Evolutionary conservation across 345 rosid genomes (phyloP).

Genomic region (Rhizophora apiculata): DNA sequence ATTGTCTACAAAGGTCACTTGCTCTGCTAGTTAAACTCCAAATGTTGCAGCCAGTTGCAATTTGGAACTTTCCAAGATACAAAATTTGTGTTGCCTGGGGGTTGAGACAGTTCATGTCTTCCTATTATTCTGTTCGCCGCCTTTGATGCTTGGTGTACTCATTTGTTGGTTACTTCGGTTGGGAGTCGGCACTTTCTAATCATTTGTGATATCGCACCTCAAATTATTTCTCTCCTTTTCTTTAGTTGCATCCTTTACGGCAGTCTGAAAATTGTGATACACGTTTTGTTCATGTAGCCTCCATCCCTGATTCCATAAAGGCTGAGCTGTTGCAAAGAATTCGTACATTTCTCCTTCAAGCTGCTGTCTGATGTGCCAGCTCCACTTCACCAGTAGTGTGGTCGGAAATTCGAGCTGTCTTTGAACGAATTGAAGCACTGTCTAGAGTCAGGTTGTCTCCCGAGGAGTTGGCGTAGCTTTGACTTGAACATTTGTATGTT

Average conservation of each 20-base stretch:
- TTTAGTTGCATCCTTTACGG: neutral
- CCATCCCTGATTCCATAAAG: constrained; percentile 65
- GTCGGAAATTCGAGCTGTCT: neutral
- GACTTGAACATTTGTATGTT: neutral
- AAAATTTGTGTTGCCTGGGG: neutral
- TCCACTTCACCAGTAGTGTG: neutral
- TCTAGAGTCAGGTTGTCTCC: neutral
- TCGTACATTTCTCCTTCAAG: constrained; percentile 44
- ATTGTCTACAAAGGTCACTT: neutral
- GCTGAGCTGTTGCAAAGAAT: constrained; percentile 68
- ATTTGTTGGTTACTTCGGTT: neutral
- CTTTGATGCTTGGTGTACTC: neutral
- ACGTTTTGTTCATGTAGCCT: constrained; percentile 42
- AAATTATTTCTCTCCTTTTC: neutral
- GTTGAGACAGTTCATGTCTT: neutral
- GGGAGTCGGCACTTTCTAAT: neutral
- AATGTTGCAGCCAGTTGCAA: neutral
- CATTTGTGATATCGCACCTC: too few relatives aligned
- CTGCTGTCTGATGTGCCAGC: constrained; percentile 33
- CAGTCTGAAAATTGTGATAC: neutral
- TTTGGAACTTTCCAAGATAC: neutral
- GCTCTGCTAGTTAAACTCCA: neutral
- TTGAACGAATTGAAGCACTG: constrained; percentile 7
- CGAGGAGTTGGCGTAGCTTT: constrained; percentile 1
- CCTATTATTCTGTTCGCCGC: neutral